Evolutionary conservation across 495 filamentous ascomycete genomes (phyloP).

Genomic region (Penicillium waksmanii): DNA sequence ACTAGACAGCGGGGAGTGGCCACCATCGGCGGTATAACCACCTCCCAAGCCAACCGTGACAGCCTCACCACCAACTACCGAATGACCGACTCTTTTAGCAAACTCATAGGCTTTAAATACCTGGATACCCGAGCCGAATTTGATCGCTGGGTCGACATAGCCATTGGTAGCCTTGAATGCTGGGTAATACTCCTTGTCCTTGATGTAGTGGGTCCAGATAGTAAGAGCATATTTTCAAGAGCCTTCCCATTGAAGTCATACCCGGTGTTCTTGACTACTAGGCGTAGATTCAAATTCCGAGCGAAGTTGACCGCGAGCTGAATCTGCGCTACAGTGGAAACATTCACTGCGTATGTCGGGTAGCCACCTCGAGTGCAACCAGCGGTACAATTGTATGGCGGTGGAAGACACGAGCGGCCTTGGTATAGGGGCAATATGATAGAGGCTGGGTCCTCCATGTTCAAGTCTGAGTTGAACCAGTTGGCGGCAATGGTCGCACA

Average conservation of each 20-base stretch:
- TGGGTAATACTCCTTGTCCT: constrained; percentile 14
- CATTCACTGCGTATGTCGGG: constrained; percentile 27
- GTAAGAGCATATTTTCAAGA: constrained; percentile 49
- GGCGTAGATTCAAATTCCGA: constrained; percentile 48
- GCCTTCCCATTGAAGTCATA: constrained; percentile 57
- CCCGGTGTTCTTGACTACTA: constrained; percentile 65
- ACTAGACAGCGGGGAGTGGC: constrained; percentile 29
- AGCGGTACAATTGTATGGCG: constrained; percentile 25
- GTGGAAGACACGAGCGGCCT: constrained; percentile 30
- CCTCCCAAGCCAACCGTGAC: constrained; percentile 34
- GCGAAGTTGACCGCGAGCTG: constrained; percentile 58
- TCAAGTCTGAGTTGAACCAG: constrained; percentile 12
- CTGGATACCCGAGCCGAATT: constrained; percentile 18
- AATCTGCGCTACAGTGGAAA: constrained; percentile 34
- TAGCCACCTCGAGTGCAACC: constrained; percentile 57
- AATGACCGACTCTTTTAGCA: constrained; percentile 14
- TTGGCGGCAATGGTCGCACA: constrained; percentile 28
- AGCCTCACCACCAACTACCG: constrained; percentile 12
- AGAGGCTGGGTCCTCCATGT: constrained; percentile 29
- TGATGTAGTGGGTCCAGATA: constrained; percentile 56
- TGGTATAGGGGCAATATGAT: constrained; percentile 38
- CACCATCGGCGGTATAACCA: constrained; percentile 45
- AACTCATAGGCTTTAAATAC: constrained; percentile 15
- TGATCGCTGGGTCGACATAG: constrained; percentile 16
- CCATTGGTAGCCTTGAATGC: constrained; percentile 17